Base-by-base conservation (phyloP, 192 early-diverging fungal species). In the Backusella liffmaniae region DNA sequence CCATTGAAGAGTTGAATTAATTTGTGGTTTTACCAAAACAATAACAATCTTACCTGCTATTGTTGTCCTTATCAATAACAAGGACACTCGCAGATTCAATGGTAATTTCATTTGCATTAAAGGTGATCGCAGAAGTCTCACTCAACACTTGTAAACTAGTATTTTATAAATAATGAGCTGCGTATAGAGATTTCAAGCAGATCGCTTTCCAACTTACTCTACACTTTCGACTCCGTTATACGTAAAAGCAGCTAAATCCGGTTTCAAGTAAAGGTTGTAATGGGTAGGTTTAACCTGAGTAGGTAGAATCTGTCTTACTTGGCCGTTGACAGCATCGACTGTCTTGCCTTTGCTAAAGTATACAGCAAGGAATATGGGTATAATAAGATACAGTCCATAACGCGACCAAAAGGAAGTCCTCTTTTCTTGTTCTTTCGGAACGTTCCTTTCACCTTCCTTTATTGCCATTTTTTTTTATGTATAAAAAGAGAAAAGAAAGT, bases 261-360 rank as follows among this genome's bases (percentile, higher is more conserved):
- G 95, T 12, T 89, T 92, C 23, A 97, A 77, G 9, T 85, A 81
- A 29, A 97, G 84, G 77, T 85, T 86, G 84, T 97, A 97, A 82
- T 96, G 93, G 42, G 84, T 78, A 10, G 96, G 96, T 62, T 86
- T 90, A 69, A 96, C 93, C 73, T 87, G 93, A 75, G 89, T 90
- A 44, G 96, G 96, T 67, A 97, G 88, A 35, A 96, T 88, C 79
- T 95, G 91, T 62, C 73, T 71, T 23, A 30, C 70, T 23, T 49
- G 42, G 5, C 37, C 35, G 13, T 51, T 49, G 3, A 37, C 21
- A 1, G 67, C 74, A n/a, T 23, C n/a, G 13, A 46, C 35, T 23
- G 37, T 41, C 9, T 32, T 44, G 34, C 42, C 26, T 1, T 71
- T 41, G 15, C 70, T 71, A 32, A 30, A 71, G 16, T 71, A 71